Evolutionary conservation across 306 rosid genomes (phyloP), one percentile per base, ranked within the genome.

Genomic region (Cicer chorassanicum): DNA sequence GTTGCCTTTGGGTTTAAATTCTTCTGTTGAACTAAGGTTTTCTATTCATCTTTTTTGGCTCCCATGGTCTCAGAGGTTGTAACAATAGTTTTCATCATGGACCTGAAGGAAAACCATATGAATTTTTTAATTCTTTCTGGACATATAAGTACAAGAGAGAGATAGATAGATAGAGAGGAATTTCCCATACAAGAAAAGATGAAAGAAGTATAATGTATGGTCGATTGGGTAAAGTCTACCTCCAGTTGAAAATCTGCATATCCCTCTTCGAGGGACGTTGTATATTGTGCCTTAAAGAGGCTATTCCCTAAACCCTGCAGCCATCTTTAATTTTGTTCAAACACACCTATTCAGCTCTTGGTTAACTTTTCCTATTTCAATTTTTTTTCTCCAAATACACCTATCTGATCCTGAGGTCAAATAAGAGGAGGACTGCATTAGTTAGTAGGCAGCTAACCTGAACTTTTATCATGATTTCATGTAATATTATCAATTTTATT

Each of bases 21-120:
- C 59, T 14, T 67, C 34, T 0, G 8, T 41, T 41, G 72, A 10
- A 74, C 29, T 60, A 14, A 59, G 74, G 76, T 68, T 74, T 39
- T 50, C 36, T 3, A 39, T 56, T 34, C 40, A 56, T 40, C 75
- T 5, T 66, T 72, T 67, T 77, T 55, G 38, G 68, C 75, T 65
- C 12, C 11, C 19, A 34, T 34, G 53, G n/a, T 65, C 39, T 42
- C 8, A 2, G 55, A 43, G 71, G 71, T 8, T 44, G 55, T 66
- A 46, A 46, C 56, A 36, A 45, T 63, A 49, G 39, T 7, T 13
- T 38, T 72, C 55, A 21, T 13, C 40, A 44, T 13, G 11, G 60
- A 76, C 19, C 41, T 3, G 19, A 39, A 77, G 18, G 8, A 57
- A 34, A 42, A 67, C n/a, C 65, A 7, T 36, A 46, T 24, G 10